phyloP scores from a whole-genome alignment of 441 rosid species.

The Populus hybrid region DNA sequence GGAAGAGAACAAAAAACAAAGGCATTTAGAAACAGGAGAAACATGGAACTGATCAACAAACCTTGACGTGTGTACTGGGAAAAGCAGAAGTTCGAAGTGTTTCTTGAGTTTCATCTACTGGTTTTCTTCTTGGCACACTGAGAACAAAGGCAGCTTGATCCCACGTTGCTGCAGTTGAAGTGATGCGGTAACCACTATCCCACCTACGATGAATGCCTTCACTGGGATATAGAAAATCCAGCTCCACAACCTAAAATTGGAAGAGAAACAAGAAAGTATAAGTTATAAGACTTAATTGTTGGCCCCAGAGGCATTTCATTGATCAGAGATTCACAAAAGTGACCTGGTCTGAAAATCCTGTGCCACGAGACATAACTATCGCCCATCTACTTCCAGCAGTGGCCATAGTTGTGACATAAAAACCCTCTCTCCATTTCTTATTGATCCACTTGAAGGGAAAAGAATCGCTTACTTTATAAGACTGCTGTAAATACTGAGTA shows the following conservation, averaged over 20 bases:
- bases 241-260: conserved; percentile 72
- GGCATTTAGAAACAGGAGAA: conserved; percentile 17
- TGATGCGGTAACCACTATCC: conserved; percentile 90
- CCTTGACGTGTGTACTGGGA: conserved; percentile 97
- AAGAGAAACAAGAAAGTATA: not conserved
- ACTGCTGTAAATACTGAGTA: conserved; percentile 88
- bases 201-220: conserved; percentile 97
- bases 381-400: conserved; percentile 97
- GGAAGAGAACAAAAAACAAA: conserved; percentile 2
- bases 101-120: conserved; percentile 84
- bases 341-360: conserved; percentile 86
- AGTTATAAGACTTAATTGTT: not conserved
- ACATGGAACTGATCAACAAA: conserved; percentile 54
- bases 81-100: conserved; percentile 91
- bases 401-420: conserved; percentile 90
- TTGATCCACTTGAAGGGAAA: conserved; percentile 98
- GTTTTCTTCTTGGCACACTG: conserved; percentile 84
- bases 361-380: conserved; percentile 94
- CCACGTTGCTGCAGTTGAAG: conserved; percentile 87
- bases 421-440: conserved; percentile 95
- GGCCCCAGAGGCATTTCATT: not conserved
- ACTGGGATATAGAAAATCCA: conserved; percentile 93
- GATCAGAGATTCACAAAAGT: conserved; percentile 6
- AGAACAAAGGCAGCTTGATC: conserved; percentile 95
- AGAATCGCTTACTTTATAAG: conserved; percentile 90